Evolutionary conservation across 2,329 filamentous ascomycete genomes (phyloP).

Genomic region (Stemphylium vesicarium): DNA sequence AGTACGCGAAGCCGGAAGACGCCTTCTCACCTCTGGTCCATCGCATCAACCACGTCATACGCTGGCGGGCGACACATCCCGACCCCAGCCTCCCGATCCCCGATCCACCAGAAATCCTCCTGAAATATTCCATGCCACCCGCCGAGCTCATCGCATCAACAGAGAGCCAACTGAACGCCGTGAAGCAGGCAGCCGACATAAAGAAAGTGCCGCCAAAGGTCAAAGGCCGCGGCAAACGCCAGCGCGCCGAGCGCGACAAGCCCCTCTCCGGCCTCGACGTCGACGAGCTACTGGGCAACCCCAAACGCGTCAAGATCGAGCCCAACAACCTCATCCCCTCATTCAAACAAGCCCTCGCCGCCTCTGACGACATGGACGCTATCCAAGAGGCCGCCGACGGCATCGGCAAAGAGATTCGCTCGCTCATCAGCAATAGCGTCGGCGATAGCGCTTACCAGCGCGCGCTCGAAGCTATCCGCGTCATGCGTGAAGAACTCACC

Average conservation of each 20-base stretch:
- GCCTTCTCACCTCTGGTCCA: constrained; percentile 87
- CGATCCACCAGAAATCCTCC: constrained; percentile 55
- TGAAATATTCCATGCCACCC: constrained; percentile 76
- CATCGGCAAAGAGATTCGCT: constrained; percentile 73
- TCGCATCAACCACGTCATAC: constrained; percentile 83
- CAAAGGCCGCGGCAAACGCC: constrained; percentile 70
- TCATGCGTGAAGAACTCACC: constrained; percentile 78
- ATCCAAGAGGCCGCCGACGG: constrained; percentile 74
- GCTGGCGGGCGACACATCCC: constrained; percentile 78
- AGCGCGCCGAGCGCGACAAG: constrained; percentile 70
- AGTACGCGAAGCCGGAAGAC: constrained; percentile 81
- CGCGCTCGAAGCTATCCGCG: constrained; percentile 76
- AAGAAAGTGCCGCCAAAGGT: constrained; percentile 83
- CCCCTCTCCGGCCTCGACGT: constrained; percentile 91
- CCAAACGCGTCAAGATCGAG: constrained; percentile 63
- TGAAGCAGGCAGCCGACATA: constrained; percentile 75
- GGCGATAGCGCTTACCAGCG: constrained; percentile 77
- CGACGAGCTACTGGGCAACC: constrained; percentile 74
- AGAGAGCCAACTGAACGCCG: constrained; percentile 63
- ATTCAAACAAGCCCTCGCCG: constrained; percentile 79
- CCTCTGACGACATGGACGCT: constrained; percentile 64
- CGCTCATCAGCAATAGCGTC: constrained; percentile 73
- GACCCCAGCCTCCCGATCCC: constrained; percentile 68
- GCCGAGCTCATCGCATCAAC: constrained; percentile 67
- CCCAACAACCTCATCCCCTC: constrained; percentile 83